Conservation (phyloP, 2,329 filamentous ascomycete genomes). For the Phoma sp. region DNA sequence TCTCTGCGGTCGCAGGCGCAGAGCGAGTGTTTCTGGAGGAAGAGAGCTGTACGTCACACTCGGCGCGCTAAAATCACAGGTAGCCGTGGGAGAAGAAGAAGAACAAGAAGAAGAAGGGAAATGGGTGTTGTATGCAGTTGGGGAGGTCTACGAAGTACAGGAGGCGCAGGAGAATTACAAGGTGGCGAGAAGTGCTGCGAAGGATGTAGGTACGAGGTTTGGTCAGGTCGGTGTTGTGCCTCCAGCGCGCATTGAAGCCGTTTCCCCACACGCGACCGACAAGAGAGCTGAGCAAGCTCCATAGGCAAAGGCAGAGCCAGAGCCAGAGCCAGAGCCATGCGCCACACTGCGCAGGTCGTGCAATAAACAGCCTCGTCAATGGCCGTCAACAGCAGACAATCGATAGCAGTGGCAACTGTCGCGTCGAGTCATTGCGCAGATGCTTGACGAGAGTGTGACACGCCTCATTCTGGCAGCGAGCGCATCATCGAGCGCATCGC, state of each 20-base stretch:
- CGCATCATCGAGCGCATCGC: background rate
- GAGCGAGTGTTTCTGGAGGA: background rate
- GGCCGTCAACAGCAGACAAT: background rate
- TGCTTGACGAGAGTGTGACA: background rate
- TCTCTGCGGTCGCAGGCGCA: conserved; percentile 24
- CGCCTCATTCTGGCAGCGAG: background rate
- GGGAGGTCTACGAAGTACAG: background rate
- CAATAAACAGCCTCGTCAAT: background rate
- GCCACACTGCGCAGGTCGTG: background rate
- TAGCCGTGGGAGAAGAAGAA: background rate
- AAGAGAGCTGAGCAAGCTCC: background rate
- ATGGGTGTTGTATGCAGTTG: background rate
- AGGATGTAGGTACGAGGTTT: background rate
- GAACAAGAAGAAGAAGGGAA: background rate
- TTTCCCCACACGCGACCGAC: conserved; percentile 12
- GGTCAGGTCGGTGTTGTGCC: background rate
- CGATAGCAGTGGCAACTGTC: background rate
- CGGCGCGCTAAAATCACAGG: background rate
- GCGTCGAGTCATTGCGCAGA: background rate
- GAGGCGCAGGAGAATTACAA: background rate
- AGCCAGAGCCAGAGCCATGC: background rate
- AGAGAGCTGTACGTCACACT: conserved; percentile 10
- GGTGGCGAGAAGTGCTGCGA: background rate
- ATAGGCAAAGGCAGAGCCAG: too few species aligned
- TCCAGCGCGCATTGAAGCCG: background rate